Conservation (phyloP, 768 basidiomycete genomes). For the Phaffia tasmanica region DNA sequence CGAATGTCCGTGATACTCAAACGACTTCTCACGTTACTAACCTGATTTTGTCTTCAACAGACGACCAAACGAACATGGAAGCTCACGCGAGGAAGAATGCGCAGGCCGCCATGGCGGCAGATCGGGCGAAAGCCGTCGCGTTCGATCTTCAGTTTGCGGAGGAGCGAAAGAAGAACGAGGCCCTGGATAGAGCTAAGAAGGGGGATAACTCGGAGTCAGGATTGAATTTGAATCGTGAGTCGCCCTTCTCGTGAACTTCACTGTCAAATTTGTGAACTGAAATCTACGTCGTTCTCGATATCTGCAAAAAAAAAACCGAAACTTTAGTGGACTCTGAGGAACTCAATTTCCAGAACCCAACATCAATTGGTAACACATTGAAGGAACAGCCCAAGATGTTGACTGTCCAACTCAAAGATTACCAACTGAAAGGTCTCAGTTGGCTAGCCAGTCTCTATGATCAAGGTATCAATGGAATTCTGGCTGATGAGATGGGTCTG, state of each 20-base stretch:
- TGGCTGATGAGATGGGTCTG: constrained; percentile 96
- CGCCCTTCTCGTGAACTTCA: neutral
- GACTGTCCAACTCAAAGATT: constrained; percentile 93
- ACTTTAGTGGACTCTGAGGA: constrained; percentile 91
- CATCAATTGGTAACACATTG: constrained; percentile 70
- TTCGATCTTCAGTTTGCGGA: constrained; percentile 77
- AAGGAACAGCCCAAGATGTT: constrained; percentile 91
- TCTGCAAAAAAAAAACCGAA: too few relatives aligned
- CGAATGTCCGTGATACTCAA: constrained; percentile 9
- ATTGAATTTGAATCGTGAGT: constrained; percentile 19
- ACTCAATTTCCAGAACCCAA: constrained; percentile 98
- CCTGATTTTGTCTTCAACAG: constrained; percentile 40
- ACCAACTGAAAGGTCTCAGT: constrained; percentile 93
- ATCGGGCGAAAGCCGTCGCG: constrained; percentile 63
- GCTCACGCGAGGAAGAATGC: constrained; percentile 78
- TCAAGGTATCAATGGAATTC: constrained; percentile 97
- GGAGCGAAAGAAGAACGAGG: constrained; percentile 70
- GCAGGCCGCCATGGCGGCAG: constrained; percentile 71
- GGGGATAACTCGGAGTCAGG: neutral
- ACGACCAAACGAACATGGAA: constrained; percentile 75
- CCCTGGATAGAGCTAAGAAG: constrained; percentile 31
- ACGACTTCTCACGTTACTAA: constrained; percentile 14
- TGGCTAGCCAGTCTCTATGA: constrained; percentile 97
- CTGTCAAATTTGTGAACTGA: neutral
- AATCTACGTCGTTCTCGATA: too few relatives aligned